Evolutionary conservation across 1,139 yeast species (phyloP).

Genomic region (Debaryomycetaceae sp.): DNA sequence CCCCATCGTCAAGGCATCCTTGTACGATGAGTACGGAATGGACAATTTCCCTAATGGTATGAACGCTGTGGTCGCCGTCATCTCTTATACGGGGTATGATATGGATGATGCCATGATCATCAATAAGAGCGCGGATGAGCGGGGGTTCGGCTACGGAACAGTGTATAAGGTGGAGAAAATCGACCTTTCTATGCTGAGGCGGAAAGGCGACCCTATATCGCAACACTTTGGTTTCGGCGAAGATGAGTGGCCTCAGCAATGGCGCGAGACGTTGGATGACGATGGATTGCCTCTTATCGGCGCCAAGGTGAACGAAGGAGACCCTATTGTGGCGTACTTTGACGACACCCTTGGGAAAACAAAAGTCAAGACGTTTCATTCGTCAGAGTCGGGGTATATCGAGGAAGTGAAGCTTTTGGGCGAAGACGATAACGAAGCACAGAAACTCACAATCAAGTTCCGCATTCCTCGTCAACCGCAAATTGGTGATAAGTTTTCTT

Average conservation of each 20-base stretch:
- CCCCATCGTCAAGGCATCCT: constrained; percentile 88
- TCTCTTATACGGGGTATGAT: constrained; percentile 97
- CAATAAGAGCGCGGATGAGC: constrained; percentile 92
- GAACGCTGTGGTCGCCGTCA: constrained; percentile 97
- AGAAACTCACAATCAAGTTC: constrained; percentile 76
- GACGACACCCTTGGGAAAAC: constrained; percentile 91
- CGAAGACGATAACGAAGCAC: constrained; percentile 78
- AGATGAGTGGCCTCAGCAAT: constrained; percentile 84
- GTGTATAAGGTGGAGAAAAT: constrained; percentile 91
- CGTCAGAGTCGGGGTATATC: constrained; percentile 87
- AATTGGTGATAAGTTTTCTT: constrained; percentile 96
- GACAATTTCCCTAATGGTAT: constrained; percentile 98
- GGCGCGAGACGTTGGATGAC: constrained; percentile 79
- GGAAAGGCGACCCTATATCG: constrained; percentile 89
- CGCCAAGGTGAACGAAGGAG: constrained; percentile 82
- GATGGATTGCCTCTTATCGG: constrained; percentile 95
- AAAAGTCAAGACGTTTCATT: constrained; percentile 84
- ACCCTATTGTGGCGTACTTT: constrained; percentile 85
- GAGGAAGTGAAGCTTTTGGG: constrained; percentile 92
- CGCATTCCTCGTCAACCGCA: constrained; percentile 87
- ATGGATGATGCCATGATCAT: constrained; percentile 99
- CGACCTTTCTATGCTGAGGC: constrained; percentile 66
- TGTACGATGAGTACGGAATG: constrained; percentile 94
- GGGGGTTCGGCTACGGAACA: constrained; percentile 97
- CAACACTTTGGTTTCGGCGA: constrained; percentile 92